Evolutionary conservation across 768 basidiomycete species (phyloP).

Genomic region (Mycena olivaceomarginata): DNA sequence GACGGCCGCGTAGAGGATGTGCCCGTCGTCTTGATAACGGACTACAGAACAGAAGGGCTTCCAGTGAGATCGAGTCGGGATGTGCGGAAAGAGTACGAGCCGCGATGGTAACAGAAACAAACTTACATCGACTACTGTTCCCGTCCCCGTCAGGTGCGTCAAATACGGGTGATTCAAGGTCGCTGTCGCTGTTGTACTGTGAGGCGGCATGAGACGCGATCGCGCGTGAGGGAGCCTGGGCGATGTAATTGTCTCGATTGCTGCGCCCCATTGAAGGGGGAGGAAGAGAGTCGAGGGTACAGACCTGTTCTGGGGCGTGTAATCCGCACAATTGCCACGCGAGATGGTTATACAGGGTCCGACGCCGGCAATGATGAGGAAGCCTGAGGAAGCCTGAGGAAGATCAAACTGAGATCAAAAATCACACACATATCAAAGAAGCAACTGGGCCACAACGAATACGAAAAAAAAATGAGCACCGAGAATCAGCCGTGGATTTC

Average conservation of each 20-base stretch:
- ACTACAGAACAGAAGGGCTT: slow-evolving; percentile 64
- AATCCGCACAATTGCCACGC: slow-evolving; percentile 44
- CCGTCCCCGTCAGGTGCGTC: slow-evolving; percentile 66
- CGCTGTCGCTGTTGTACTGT: slow-evolving; percentile 85
- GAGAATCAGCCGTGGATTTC: neutral
- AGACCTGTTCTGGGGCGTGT: slow-evolving; percentile 21
- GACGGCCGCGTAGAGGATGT: slow-evolving; percentile 40
- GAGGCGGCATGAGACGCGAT: slow-evolving; percentile 42
- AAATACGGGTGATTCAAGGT: slow-evolving; percentile 84
- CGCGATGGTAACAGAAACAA: slow-evolving; percentile 66
- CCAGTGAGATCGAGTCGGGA: slow-evolving; percentile 59
- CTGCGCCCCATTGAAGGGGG: slow-evolving; percentile 35
- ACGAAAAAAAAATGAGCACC: neutral
- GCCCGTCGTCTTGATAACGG: slow-evolving; percentile 73
- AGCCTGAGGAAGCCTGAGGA: neutral
- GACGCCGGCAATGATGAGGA: slow-evolving; percentile 28
- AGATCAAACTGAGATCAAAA: slow-evolving; percentile 22
- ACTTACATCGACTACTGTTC: slow-evolving; percentile 70
- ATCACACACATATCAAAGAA: slow-evolving; percentile 7
- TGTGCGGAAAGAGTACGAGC: slow-evolving; percentile 61
- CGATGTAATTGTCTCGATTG: slow-evolving; percentile 17
- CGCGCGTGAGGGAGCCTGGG: slow-evolving; percentile 1
- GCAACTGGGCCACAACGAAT: neutral
- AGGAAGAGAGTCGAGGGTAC: slow-evolving; percentile 25
- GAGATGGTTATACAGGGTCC: slow-evolving; percentile 37